These are phyloP conservation scores for Porcisia hertigi DNA, from an alignment of 208 protist genomes.

Conservation along the genomic window DNA sequence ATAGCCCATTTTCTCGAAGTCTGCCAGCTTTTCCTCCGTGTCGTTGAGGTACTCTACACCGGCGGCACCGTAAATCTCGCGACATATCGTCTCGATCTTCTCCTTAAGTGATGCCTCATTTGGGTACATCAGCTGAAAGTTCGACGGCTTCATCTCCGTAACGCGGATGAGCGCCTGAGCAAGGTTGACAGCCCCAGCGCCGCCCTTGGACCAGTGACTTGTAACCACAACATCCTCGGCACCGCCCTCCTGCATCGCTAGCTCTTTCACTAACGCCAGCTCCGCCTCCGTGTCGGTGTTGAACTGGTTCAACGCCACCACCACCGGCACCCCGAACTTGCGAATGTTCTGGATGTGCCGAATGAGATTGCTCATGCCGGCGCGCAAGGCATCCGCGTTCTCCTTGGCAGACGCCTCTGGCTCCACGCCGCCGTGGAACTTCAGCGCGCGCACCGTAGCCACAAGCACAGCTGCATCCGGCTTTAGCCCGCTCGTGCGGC, in stretches of 20 bases:
- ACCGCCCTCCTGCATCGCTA: slow-evolving; percentile 72
- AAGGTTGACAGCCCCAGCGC: slow-evolving; percentile 87
- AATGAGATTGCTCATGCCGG: slow-evolving; percentile 90
- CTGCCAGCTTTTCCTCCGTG: slow-evolving; percentile 88
- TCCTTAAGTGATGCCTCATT: slow-evolving; percentile 88
- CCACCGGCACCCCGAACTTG: slow-evolving; percentile 96
- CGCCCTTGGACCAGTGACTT: slow-evolving; percentile 94
- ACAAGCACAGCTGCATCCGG: slow-evolving; percentile 96
- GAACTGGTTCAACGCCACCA: slow-evolving; percentile 97
- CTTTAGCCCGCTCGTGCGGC: slow-evolving; percentile 90
- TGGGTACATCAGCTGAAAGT: slow-evolving; percentile 95
- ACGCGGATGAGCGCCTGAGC: slow-evolving; percentile 87
- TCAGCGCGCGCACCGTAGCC: slow-evolving; percentile 95
- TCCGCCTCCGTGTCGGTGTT: slow-evolving; percentile 91
- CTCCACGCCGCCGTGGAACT: slow-evolving; percentile 96
- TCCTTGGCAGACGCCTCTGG: slow-evolving; percentile 67
- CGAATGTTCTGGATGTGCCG: slow-evolving; percentile 94
- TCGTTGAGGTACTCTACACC: slow-evolving; percentile 88
- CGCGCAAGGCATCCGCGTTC: slow-evolving; percentile 90
- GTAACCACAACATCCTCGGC: slow-evolving; percentile 91
- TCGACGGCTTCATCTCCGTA: slow-evolving; percentile 41
- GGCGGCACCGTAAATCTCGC: slow-evolving; percentile 95
- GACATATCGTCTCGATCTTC: slow-evolving; percentile 97
- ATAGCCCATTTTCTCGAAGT: slow-evolving; percentile 82
- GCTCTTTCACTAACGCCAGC: slow-evolving; percentile 77